Conservation (phyloP, 441 rosid species). For the Theobroma grandiflorum region DNA sequence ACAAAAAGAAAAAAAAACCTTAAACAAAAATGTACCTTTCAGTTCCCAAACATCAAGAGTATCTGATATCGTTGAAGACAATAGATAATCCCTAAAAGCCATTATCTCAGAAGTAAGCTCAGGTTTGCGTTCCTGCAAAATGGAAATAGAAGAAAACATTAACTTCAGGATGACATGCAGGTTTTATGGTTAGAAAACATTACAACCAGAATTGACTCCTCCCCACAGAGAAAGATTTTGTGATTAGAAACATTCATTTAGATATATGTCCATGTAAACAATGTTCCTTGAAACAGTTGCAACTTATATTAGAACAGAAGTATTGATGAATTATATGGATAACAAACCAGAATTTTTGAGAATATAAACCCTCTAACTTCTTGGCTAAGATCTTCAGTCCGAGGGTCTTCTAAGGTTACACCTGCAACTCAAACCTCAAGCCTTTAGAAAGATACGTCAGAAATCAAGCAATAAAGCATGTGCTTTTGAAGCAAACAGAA, state of each 20-base stretch:
- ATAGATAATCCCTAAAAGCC: constrained; percentile 93
- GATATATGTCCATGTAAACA: not conserved
- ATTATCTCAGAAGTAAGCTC: constrained; percentile 92
- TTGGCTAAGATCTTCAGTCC: constrained; percentile 98
- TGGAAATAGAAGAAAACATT: constrained; percentile 18
- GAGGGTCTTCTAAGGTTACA: constrained; percentile 96
- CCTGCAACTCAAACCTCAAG: constrained; percentile 68
- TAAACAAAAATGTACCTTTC: constrained; percentile 61
- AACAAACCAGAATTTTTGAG: constrained; percentile 91
- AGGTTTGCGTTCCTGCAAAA: constrained; percentile 88
- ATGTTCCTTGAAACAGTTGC: constrained; percentile 7
- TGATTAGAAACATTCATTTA: not conserved
- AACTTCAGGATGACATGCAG: constrained; percentile 29
- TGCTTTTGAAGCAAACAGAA: not conserved
- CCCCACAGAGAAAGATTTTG: not conserved
- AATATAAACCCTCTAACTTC: constrained; percentile 99
- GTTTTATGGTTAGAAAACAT: constrained; percentile 27
- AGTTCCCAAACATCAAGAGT: constrained; percentile 99
- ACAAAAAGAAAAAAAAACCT: constrained; percentile 9
- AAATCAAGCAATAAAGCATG: constrained; percentile 15
- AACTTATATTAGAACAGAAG: constrained; percentile 12
- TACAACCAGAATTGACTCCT: not conserved
- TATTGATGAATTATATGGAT: constrained; percentile 26
- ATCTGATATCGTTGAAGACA: constrained; percentile 93
- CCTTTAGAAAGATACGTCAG: constrained; percentile 24